Evolutionary conservation across 495 filamentous ascomycete genomes (phyloP), one percentile per base, ranked within the genome.

Genomic region (Penicillium antarcticum): DNA sequence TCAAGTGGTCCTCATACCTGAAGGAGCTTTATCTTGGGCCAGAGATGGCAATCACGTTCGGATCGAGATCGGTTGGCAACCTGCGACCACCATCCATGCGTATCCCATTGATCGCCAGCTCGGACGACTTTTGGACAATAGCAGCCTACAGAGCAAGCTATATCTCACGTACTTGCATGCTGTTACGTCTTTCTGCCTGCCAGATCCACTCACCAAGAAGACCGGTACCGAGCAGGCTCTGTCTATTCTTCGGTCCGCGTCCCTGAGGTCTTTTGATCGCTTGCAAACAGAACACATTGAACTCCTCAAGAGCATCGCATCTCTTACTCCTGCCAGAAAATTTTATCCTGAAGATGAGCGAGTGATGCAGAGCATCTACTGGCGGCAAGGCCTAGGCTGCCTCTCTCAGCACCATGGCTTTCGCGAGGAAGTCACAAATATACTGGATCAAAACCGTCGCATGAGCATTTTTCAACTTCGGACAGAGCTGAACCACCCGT

Each of bases 141-240:
- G 77, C 1, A 79, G 71, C 18, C 43, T 86, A 3, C 68, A 76
- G 13, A 80, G 77, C 66, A 80, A 74, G 54, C 61, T 87, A 0
- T 74, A 71, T 45, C 55, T 81, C 9, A 73, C 68, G 34, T 81
- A 80, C 45, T 69, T 88, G 1, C 83, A 87, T 53, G 84, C 82
- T 0, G n/a, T 83, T 0, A 88, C 85, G 0, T 79, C 82, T 1
- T 76, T 71, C 44, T 79, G 72, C 40, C 52, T 87, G 1, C 74
- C 79, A 0, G 86, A 90, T 54, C 68, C 72, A 0, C 60, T 88
- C 1, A 85, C 81, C 0, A 48, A 56, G 0, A 71, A 65, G 18
- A 88, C 82, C 4, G 87, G 86, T 0, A 87, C 82, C 0, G 86
- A 88, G 50, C 70, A 86, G 55, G 63, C 69, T 3, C 57, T 88